phyloP scores from a whole-genome alignment of 768 basidiomycete species.

The Leccinum obscurum region DNA sequence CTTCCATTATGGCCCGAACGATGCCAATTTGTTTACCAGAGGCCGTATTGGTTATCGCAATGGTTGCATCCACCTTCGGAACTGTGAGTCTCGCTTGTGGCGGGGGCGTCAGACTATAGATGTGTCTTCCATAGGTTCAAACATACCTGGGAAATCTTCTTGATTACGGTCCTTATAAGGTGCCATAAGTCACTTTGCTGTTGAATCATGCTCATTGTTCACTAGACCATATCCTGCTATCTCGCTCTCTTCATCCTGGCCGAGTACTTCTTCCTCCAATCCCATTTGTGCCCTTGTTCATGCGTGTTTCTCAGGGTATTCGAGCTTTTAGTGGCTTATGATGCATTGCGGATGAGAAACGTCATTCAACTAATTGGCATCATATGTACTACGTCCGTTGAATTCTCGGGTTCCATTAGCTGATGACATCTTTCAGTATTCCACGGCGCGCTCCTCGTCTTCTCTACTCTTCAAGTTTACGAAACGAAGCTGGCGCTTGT shows the following conservation, averaged over 20 bases:
- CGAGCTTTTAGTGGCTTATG: conserved; percentile 76
- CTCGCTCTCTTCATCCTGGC: conserved; percentile 81
- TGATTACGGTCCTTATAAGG: conserved; percentile 38
- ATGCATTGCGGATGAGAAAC: conserved; percentile 79
- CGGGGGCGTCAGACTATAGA: conserved; percentile 5
- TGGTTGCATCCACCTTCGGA: conserved; percentile 73
- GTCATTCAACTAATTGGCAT: conserved; percentile 77
- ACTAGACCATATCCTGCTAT: conserved; percentile 79
- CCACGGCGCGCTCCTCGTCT: conserved; percentile 71
- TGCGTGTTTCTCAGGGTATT: conserved; percentile 55
- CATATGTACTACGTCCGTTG: conserved; percentile 47
- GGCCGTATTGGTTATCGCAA: conserved; percentile 69
- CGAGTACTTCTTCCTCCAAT: conserved; percentile 51
- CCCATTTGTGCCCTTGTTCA: conserved; percentile 1
- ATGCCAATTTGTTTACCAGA: conserved; percentile 43
- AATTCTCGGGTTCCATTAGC: background rate
- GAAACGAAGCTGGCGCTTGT: conserved; percentile 67
- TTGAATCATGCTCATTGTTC: conserved; percentile 14
- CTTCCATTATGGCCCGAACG: background rate
- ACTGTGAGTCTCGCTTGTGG: conserved; percentile 42
- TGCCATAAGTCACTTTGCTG: conserved; percentile 17
- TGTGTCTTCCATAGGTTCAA: conserved; percentile 46
- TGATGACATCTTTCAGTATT: conserved; percentile 46
- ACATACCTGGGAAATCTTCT: conserved; percentile 22
- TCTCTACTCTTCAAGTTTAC: conserved; percentile 73